Percentiles rank a stretch among this genome's conserved stretches.
Evolutionary conservation across 1,284 basidiomycete species (phyloP).

Genomic region (Rhodotorula mucilaginosa): DNA sequence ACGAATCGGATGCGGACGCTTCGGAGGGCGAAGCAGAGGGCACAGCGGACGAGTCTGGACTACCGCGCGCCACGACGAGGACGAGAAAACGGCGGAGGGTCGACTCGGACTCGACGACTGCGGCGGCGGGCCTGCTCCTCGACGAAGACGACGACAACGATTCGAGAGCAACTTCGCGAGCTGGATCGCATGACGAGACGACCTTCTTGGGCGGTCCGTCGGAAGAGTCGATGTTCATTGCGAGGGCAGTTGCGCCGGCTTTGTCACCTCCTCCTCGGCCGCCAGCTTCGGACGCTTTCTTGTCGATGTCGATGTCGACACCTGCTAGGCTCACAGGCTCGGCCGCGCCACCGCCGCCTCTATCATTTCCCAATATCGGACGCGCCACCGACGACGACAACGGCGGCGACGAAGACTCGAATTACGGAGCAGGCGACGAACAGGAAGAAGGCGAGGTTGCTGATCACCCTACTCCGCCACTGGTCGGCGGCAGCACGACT

Average conservation of each 20-base stretch:
- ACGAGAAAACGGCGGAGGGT: neutral
- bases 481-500: neutral
- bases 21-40: neutral
- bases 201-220: neutral
- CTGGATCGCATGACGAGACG: neutral
- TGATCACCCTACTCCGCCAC: neutral
- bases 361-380: neutral
- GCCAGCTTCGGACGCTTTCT: neutral
- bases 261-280: neutral
- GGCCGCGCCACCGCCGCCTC: neutral
- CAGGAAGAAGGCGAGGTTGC: constrained; percentile 24
- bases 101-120: neutral
- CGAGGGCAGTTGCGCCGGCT: neutral
- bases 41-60: neutral
- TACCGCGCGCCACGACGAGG: neutral
- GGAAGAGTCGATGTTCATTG: neutral
- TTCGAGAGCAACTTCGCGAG: neutral
- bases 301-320: neutral
- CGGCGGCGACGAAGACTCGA: neutral
- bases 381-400: neutral
- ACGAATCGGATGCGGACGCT: neutral
- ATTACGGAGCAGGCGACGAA: constrained; percentile 3
- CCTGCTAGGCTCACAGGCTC: neutral
- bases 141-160: no score
- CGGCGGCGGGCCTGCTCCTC: neutral